Evolutionary conservation across 371 early-diverging fungal species (phyloP), one percentile per base, ranked within the genome.

Genomic region (Mucor sp.): DNA sequence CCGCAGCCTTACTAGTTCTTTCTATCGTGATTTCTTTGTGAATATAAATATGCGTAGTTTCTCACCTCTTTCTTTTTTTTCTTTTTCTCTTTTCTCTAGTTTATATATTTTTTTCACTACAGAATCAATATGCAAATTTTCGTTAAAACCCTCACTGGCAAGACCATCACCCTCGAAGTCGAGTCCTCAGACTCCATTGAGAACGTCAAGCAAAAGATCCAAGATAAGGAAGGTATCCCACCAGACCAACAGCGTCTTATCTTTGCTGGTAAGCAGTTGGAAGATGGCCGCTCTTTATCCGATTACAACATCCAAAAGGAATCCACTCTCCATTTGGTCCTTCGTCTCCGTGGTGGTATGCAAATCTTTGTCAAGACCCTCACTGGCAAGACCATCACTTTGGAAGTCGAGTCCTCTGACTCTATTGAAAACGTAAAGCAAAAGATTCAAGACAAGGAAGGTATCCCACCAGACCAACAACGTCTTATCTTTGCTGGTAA

Each of bases 221-320:
- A 98, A 83, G 98, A 99, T 86, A 98, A 98, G 91, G 99, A 74
- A 74, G 74, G 93, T 73, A 99, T 99, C 80, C 99, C 99, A 65
- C 99, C 99, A 69, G 99, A 99, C 85, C 99, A 99, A 91, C 99
- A 99, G 86, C 98, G 99, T 76, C 91, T 99, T 73, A 99, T 99
- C 81, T 99, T 99, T 82, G 99, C 99, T 83, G 99, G 98, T 75
- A 99, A 99, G 92, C 99, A 99, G 89, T 93, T 99, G 66, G 99
- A 99, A 87, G 99, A 99, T 85, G 98, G 97, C 69, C 96, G 97
- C 82, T 87, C 89, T 55, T 87, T 93, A 50, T 85, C 89, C 60
- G 94, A 91, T 81, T 91, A 91, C 80, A 91, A 91, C 84, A 91
- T 90, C 85, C 93, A 92, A 81, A 91, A 91, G 81, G 97, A 97